phyloP scores from a whole-genome alignment of 495 filamentous ascomycete species.

The Penicillium robsamsonii region DNA sequence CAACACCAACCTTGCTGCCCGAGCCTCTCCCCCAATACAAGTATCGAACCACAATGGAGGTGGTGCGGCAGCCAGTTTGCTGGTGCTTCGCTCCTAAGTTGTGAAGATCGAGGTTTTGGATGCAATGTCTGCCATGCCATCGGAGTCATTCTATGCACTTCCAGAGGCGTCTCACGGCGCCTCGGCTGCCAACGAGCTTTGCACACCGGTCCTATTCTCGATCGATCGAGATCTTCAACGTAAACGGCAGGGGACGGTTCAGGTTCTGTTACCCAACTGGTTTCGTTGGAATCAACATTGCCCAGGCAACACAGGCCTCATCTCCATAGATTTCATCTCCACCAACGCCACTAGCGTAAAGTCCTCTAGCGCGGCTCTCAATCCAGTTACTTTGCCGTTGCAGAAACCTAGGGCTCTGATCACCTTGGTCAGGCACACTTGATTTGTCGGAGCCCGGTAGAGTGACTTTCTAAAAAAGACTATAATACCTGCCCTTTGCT shows the following conservation, averaged over 20 bases:
- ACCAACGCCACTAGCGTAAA: conserved; percentile 19
- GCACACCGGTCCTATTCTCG: conserved; percentile 12
- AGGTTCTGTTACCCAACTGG: conserved; percentile 15
- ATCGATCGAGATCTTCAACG: conserved; percentile 26
- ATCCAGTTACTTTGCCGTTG: conserved; percentile 22
- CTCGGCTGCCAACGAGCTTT: conserved; percentile 18
- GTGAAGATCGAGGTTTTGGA: conserved; percentile 22
- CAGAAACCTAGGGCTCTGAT: conserved; percentile 18
- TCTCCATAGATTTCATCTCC: conserved; percentile 19
- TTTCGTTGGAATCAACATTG: conserved; percentile 6
- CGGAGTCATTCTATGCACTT: conserved; percentile 14
- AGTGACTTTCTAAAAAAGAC: conserved; percentile 14
- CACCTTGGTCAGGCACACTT: conserved; percentile 26
- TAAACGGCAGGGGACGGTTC: conserved; percentile 10
- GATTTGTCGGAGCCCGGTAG: conserved; percentile 12
- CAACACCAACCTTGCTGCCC: conserved; percentile 42
- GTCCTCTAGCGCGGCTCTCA: conserved; percentile 30
- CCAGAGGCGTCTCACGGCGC: conserved; percentile 7
- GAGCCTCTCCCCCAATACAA: conserved; percentile 17
- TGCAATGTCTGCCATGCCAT: conserved; percentile 15
- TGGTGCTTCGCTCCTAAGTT: conserved; percentile 3
- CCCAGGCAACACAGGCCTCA: conserved; percentile 13
- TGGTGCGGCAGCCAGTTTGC: conserved; percentile 9
- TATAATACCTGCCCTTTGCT: conserved; percentile 22
- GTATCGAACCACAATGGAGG: conserved; percentile 17